Evolutionary conservation across 2,329 filamentous ascomycete species (phyloP), one percentile per base, ranked within the genome.

Genomic region (Colletotrichum musicola): DNA sequence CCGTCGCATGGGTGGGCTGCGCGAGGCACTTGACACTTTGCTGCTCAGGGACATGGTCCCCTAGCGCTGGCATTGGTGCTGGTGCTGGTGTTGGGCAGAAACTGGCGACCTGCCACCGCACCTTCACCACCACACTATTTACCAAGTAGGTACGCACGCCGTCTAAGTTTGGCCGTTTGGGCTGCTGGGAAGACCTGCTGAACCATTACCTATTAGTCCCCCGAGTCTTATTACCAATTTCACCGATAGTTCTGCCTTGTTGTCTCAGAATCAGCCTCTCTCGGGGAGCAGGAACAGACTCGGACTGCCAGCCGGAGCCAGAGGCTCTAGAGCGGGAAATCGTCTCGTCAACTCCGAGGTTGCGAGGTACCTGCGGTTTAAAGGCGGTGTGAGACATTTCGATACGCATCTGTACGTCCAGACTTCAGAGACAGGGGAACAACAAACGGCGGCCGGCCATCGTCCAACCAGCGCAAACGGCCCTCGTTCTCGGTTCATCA

Each of bases 1-100:
- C 49, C 65, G 62, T 65, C 62, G 65, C 65, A 65, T 64, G 65
- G 61, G 65, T 68, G 55, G 61, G 61, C 65, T 64, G 54, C 62
- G 49, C 30, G 30, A 65, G 65, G 55, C 62, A 60, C 55, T 64
- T 64, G 49, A 68, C 65, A 68, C 65, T 68, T 65, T 68, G 47
- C 65, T 65, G 40, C 25, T 65, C 65, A 68, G 65, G 65, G 65
- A 65, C 55, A 51, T 27, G 42, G n/a, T 35, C 42, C 42, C 40
- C 62, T 60, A 59, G 62, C 61, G 38, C 30, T 64, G 30, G 30
- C 3, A 2, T 6, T 30, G 27, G 27, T 30, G 38, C 30, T 64
- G 30, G 30, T 1, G 30, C 30, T 30, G 27, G 9, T 1, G 60
- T 40, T 64, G 40, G 40, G 13, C 46, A 64, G 60, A 64, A 46